These are phyloP conservation scores for Lodderomyces theae DNA, from an alignment of 1,139 yeast genomes.

Conservation along the genomic window DNA sequence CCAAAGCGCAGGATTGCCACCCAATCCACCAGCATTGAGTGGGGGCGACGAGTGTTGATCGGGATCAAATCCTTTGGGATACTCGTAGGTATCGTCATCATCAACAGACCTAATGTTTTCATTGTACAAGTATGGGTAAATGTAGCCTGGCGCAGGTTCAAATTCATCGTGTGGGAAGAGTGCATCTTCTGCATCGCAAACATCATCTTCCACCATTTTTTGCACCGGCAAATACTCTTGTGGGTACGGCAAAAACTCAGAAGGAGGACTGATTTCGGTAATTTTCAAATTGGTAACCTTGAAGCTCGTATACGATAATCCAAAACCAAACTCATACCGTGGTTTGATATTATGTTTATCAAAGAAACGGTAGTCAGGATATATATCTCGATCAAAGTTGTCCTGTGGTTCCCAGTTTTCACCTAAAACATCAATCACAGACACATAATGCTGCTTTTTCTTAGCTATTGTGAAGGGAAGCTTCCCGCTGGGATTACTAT, in stretches of 20 bases:
- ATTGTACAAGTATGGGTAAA: conserved; percentile 50
- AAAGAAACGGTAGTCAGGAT: conserved; percentile 55
- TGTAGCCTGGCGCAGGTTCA: conserved; percentile 51
- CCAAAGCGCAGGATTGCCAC: conserved; percentile 49
- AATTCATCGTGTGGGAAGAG: conserved; percentile 55
- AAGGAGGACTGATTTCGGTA: conserved; percentile 41
- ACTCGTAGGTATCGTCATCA: conserved; percentile 41
- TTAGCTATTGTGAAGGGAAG: conserved; percentile 63
- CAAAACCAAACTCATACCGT: conserved; percentile 61
- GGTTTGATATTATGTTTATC: conserved; percentile 57
- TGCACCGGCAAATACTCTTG: conserved; percentile 44
- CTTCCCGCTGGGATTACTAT: conserved; percentile 58
- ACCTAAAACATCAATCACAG: conserved; percentile 42
- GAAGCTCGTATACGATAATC: conserved; percentile 55
- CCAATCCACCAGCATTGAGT: conserved; percentile 57
- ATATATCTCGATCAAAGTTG: conserved; percentile 47
- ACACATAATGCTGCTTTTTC: conserved; percentile 53
- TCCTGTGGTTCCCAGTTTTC: conserved; percentile 45
- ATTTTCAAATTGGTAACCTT: conserved; percentile 39
- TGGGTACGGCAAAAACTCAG: conserved; percentile 50
- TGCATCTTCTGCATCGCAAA: conserved; percentile 57
- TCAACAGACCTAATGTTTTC: conserved; percentile 43
- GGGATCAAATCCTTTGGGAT: conserved; percentile 52
- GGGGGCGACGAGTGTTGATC: conserved; percentile 39
- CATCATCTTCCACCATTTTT: conserved; percentile 42